Conservation (phyloP, 345 rosid species). For the Syzygium grande region DNA sequence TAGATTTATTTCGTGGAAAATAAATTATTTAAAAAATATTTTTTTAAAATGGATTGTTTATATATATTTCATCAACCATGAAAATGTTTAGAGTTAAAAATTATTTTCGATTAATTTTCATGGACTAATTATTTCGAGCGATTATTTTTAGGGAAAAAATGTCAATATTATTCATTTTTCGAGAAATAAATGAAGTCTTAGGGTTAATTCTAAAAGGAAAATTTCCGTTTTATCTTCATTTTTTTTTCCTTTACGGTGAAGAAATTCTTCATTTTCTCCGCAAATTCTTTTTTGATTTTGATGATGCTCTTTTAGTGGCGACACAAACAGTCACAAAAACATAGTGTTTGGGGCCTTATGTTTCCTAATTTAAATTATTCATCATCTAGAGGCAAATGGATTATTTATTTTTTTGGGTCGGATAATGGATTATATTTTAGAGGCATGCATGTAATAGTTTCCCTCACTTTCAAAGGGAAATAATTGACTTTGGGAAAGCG, state of each 20-base stretch:
- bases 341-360: neutral
- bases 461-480: neutral
- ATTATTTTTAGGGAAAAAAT: too few species aligned
- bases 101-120: too few species aligned
- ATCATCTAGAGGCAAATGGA: neutral
- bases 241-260: neutral
- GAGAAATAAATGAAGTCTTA: neutral
- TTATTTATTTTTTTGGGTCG: too few species aligned
- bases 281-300: neutral
- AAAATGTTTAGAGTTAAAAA: too few species aligned
- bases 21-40: too few species aligned
- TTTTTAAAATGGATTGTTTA: too few species aligned
- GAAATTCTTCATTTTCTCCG: neutral
- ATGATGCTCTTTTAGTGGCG: neutral
- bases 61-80: too few species aligned
- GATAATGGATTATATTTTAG: neutral
- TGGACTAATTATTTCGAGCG: too few species aligned
- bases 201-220: neutral
- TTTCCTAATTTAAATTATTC: neutral
- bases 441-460: neutral
- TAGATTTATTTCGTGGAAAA: too few species aligned
- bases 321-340: fast-evolving
- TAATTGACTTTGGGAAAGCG: neutral
- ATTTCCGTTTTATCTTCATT: neutral
- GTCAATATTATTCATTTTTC: too few species aligned